phyloP scores from a whole-genome alignment of 495 filamentous ascomycete species.

The Acidomyces sp. region DNA sequence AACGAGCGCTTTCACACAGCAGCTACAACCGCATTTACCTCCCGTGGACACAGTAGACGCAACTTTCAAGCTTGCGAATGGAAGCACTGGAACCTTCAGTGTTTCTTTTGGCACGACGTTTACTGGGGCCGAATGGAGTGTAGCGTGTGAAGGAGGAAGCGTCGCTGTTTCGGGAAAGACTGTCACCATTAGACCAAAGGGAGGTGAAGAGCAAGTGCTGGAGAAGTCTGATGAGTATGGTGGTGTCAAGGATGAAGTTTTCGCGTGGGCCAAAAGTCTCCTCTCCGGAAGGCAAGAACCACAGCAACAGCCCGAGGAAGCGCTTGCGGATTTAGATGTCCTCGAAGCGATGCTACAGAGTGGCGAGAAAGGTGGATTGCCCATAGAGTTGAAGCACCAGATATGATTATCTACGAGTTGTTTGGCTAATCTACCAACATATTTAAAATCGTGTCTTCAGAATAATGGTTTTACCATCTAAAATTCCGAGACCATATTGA shows the following conservation, averaged over 20 bases:
- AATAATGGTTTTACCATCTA: too few relatives aligned
- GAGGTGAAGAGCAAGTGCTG: slow-evolving; percentile 26
- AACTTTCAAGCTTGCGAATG: slow-evolving; percentile 43
- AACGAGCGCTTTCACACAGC: slow-evolving; percentile 46
- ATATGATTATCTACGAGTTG: slow-evolving; percentile 7
- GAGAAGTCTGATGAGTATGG: slow-evolving; percentile 36
- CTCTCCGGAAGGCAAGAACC: slow-evolving; percentile 35
- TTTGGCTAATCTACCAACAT: too few relatives aligned
- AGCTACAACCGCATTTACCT: slow-evolving; percentile 48
- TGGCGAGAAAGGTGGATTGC: slow-evolving; percentile 44
- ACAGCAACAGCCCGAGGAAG: slow-evolving; percentile 50
- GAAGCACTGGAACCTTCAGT: slow-evolving; percentile 48
- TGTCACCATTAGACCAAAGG: slow-evolving; percentile 30
- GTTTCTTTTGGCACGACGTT: slow-evolving; percentile 57
- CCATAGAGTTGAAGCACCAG: slow-evolving; percentile 23
- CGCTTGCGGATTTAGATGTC: slow-evolving; percentile 56
- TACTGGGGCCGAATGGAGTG: slow-evolving; percentile 37
- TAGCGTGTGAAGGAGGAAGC: slow-evolving; percentile 37
- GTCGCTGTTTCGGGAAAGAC: slow-evolving; percentile 34
- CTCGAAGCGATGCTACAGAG: slow-evolving; percentile 48
- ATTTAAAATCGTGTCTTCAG: too few relatives aligned
- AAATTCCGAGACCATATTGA: too few relatives aligned
- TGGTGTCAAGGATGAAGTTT: slow-evolving; percentile 54
- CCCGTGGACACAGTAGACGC: slow-evolving; percentile 67
- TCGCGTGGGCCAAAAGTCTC: slow-evolving; percentile 50